Evolutionary conservation across 2,329 filamentous ascomycete genomes (phyloP).

Genomic region (Phoma sp.): DNA sequence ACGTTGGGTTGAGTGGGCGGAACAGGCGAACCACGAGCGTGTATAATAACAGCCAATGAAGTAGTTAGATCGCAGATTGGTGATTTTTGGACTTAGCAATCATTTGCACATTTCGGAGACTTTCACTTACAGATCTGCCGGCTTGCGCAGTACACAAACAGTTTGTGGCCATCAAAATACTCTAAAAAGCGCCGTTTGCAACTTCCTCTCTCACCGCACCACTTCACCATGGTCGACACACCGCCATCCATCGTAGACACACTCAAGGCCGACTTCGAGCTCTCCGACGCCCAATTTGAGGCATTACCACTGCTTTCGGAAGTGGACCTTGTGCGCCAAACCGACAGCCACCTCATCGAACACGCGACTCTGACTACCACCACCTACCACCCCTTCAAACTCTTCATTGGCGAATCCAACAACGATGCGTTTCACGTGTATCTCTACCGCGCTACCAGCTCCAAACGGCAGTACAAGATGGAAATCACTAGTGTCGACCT

Average conservation of each 20-base stretch:
- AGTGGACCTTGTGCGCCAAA: not conserved
- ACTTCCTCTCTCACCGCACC: too few species aligned
- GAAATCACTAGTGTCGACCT: not conserved
- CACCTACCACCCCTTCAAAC: not conserved
- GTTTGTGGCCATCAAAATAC: not conserved
- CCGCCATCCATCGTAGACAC: not conserved
- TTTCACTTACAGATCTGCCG: not conserved
- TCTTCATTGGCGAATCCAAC: not conserved
- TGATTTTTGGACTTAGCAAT: not conserved
- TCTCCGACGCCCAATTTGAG: not conserved
- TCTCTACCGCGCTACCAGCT: not conserved
- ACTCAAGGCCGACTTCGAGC: not conserved
- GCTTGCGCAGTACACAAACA: not conserved
- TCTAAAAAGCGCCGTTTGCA: too few species aligned
- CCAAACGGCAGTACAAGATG: not conserved
- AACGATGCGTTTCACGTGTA: not conserved
- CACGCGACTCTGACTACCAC: not conserved
- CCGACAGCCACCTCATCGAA: not conserved
- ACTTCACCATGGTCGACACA: not conserved
- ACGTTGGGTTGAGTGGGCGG: constrained; percentile 87
- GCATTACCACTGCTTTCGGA: not conserved
- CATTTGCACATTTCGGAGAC: not conserved
- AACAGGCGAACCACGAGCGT: constrained; percentile 42
- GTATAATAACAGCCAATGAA: not conserved
- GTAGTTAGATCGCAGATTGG: not conserved